These are phyloP conservation scores for Candida verbasci DNA, from an alignment of 805 yeast genomes.

Conservation along the genomic window DNA sequence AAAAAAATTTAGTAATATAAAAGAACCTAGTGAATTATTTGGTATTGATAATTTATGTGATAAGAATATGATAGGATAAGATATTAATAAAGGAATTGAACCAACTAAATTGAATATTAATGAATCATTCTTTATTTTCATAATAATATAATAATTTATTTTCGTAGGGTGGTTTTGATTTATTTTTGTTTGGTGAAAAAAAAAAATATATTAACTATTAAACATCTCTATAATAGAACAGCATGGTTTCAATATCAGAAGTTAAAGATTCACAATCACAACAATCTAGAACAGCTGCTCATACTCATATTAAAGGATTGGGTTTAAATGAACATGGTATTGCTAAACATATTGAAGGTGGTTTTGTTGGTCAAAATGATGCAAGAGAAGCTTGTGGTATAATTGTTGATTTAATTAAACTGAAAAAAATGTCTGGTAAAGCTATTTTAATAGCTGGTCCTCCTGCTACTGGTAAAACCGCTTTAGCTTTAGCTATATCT, in stretches of 20 bases:
- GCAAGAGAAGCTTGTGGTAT: slow-evolving; percentile 95
- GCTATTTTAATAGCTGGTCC: slow-evolving; percentile 96
- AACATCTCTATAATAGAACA: not conserved
- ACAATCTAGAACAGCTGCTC: slow-evolving; percentile 77
- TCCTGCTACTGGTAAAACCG: slow-evolving; percentile 98
- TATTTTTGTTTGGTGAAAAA: not conserved
- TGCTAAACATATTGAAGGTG: slow-evolving; percentile 84
- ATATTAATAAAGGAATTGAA: slow-evolving; percentile 30
- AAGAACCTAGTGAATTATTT: not conserved
- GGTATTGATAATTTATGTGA: slow-evolving; percentile 16
- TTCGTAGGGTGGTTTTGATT: not conserved
- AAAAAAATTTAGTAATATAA: slow-evolving; percentile 7
- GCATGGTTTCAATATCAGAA: slow-evolving; percentile 76
- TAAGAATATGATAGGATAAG: slow-evolving; percentile 27
- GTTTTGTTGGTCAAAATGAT: slow-evolving; percentile 72
- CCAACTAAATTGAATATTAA: slow-evolving; percentile 12
- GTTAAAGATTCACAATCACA: slow-evolving; percentile 49
- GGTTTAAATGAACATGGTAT: slow-evolving; percentile 88
- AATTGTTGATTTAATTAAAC: slow-evolving; percentile 87
- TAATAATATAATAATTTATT: not conserved
- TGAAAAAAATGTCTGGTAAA: slow-evolving; percentile 89
- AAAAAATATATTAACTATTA: not conserved
- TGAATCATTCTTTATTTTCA: not conserved
- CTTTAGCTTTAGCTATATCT: slow-evolving; percentile 90
- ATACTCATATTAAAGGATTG: slow-evolving; percentile 92